phyloP scores from a whole-genome alignment of 768 basidiomycete genomes.

The Terana coerulea region DNA sequence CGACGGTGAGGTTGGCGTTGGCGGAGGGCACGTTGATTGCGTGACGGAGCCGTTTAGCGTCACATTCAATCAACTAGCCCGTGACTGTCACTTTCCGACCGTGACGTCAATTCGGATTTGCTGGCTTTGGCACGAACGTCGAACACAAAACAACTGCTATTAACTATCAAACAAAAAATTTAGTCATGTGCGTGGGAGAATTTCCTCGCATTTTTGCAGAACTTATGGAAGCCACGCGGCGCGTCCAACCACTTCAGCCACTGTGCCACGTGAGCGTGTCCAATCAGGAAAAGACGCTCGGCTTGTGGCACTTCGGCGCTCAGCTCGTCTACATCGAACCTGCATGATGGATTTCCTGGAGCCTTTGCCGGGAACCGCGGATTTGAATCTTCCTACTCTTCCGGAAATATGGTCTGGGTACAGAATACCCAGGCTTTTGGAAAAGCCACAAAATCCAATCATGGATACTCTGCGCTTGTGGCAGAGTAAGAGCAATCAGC shows the following conservation, averaged over 20 bases:
- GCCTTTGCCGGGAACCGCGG: neutral
- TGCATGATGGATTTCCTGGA: neutral
- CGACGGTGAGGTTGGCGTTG: neutral
- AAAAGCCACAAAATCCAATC: slow-evolving; percentile 78
- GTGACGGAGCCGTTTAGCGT: slow-evolving; percentile 3
- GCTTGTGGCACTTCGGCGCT: neutral
- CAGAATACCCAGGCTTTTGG: slow-evolving; percentile 59
- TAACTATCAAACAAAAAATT: too few species aligned
- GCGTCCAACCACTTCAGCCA: too few species aligned
- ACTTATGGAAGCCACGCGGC: too few species aligned
- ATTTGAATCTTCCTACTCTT: slow-evolving; percentile 1
- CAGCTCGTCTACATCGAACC: neutral
- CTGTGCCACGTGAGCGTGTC: slow-evolving; percentile 15
- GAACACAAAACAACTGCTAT: too few species aligned
- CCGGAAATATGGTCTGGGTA: slow-evolving; percentile 34
- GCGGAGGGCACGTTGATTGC: slow-evolving; percentile 1
- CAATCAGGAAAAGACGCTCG: neutral
- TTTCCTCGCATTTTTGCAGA: too few species aligned
- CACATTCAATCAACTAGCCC: neutral
- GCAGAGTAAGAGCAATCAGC: neutral
- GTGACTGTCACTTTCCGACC: neutral
- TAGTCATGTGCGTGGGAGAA: too few species aligned
- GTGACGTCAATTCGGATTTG: neutral
- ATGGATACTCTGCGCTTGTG: slow-evolving; percentile 47
- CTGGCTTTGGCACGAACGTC: too few species aligned